Evolutionary conservation across 441 rosid genomes (phyloP).

Genomic region (Hura crepitans): DNA sequence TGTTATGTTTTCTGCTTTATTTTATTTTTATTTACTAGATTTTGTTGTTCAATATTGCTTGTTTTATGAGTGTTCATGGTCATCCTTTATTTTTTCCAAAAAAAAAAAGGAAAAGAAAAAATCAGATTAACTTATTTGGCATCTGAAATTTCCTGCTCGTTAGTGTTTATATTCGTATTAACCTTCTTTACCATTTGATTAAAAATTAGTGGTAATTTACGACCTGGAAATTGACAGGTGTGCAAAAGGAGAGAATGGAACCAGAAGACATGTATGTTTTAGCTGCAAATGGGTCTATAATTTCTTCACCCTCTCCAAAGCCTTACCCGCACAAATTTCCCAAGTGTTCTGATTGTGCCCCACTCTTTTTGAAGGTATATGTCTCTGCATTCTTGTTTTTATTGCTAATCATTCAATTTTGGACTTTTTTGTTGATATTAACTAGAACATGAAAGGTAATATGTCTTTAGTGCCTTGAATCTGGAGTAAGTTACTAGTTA

Average conservation of each 20-base stretch:
- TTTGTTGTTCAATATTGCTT: not conserved
- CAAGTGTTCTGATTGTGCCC: slow-evolving; percentile 93
- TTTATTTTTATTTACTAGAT: not conserved
- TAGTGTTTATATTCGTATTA: not conserved
- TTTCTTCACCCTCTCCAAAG: slow-evolving; percentile 75
- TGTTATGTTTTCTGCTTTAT: not conserved
- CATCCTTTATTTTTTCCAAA: not conserved
- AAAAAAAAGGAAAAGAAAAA: no score
- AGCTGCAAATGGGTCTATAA: slow-evolving; percentile 54
- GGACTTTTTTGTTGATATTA: slow-evolving; percentile 4
- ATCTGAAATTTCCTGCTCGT: not conserved
- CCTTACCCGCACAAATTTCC: slow-evolving; percentile 87
- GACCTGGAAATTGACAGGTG: slow-evolving; percentile 49
- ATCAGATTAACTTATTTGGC: not conserved
- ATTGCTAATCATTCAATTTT: not conserved
- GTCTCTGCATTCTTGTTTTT: not conserved
- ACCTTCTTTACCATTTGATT: not conserved
- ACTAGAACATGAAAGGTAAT: not conserved
- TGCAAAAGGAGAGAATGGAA: slow-evolving; percentile 99
- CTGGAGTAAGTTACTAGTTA: not conserved
- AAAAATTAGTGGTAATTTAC: slow-evolving; percentile 17
- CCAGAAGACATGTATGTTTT: slow-evolving; percentile 89
- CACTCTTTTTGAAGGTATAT: slow-evolving; percentile 83
- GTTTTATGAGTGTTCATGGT: not conserved
- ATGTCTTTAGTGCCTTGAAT: not conserved